Base-by-base conservation (phyloP, 1,284 basidiomycete species). In the Moesziomyces sp. region DNA sequence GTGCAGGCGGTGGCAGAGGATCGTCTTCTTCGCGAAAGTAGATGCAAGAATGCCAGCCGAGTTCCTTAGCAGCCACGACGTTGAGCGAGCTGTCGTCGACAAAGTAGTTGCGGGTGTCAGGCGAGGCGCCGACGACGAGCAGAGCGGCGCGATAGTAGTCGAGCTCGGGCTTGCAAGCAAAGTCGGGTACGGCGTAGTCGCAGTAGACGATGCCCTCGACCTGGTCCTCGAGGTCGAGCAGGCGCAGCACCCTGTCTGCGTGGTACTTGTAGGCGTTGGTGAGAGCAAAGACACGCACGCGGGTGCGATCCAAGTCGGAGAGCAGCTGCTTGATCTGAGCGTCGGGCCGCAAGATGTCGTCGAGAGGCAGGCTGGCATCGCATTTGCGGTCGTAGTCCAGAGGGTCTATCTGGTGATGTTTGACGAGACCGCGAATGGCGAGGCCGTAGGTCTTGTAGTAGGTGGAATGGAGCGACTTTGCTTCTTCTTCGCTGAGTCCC, bases 311-410 rank as follows among this genome's bases (percentile, higher is more conserved):
- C 45, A 95, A 89, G 78, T 93, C 91, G 78, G 90, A 83, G 42
- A 95, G 87, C 11, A 95, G 86, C 74, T 89, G 88, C 26, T 89
- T 89, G 26, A 92, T 83, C 13, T 81, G 80, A 9, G 89, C 88
- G 78, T 91, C 87, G 14, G 90, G 92, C 30, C 87, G 86, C 68
- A 95, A 89, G 85, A 92, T 90, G 1, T 91, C 87, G 78, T 95
- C 93, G 11, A 95, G 86, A 4, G 93, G 93, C 16, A 95, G 86
- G 16, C 91, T 89, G 5, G 90, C 91, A 76, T 95, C 93, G 83
- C 92, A 94, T 84, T 91, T 90, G 58, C 85, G 86, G 85, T 95
- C 92, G 82, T 94, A 95, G 81, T 94, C 93, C 58, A 94, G 84
- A 9, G 92, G 91, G 84, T 95, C 93, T 80, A 94, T 89, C 64